Conservation (phyloP, 805 yeast species). For the Lachancea dasiensis region DNA sequence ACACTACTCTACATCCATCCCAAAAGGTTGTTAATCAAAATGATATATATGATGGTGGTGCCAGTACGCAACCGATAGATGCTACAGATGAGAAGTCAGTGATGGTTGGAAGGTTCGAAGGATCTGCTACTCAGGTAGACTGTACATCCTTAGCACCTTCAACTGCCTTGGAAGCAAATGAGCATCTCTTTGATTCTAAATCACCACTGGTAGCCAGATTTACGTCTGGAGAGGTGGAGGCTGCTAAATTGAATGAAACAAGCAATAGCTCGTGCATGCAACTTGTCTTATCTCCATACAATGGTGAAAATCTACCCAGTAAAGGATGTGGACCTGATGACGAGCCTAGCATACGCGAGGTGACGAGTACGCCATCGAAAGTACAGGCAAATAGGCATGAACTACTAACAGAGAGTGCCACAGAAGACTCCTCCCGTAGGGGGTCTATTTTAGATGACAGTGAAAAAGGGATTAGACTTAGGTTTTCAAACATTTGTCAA, state of each 20-base stretch:
- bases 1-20: background rate
- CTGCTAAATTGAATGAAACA: background rate
- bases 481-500: constrained; percentile 6
- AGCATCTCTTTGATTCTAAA: background rate
- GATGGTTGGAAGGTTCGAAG: background rate
- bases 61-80: constrained; percentile 5
- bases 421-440: background rate
- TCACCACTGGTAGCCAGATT: constrained; percentile 3
- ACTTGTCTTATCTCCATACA: background rate
- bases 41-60: background rate
- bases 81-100: background rate
- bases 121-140: constrained; percentile 5
- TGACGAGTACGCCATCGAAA: background rate
- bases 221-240: background rate
- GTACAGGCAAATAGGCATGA: background rate
- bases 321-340: too few relatives aligned
- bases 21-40: background rate
- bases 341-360: too few relatives aligned
- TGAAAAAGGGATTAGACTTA: constrained; percentile 4
- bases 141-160: background rate
- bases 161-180: background rate
- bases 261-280: constrained; percentile 1
- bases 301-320: background rate
- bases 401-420: background rate
- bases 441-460: constrained; percentile 1